Conservation (phyloP, 345 rosid species). For the Syzygium grande region DNA sequence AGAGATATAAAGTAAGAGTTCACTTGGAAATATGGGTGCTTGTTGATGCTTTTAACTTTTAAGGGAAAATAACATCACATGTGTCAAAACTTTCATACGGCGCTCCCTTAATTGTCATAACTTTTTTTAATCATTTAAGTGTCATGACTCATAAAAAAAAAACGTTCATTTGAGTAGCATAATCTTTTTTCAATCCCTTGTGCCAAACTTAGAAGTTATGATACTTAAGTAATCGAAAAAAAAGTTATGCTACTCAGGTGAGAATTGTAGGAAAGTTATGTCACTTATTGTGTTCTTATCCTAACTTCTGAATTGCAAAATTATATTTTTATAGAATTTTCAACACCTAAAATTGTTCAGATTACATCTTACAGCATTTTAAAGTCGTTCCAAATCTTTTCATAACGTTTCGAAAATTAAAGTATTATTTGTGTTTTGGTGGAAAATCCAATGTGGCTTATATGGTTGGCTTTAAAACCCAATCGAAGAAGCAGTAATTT, state of each 20-base stretch:
- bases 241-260: no score
- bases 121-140: no score
- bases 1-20: background rate
- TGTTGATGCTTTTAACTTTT: background rate
- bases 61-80: background rate
- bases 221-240: background rate
- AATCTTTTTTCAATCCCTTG: background rate
- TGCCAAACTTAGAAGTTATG: background rate
- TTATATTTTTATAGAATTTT: no score
- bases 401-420: background rate
- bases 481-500: background rate
- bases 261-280: no score
- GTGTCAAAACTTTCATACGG: background rate
- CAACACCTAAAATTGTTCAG: background rate
- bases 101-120: background rate
- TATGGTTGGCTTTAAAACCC: background rate
- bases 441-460: background rate
- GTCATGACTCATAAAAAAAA: background rate
- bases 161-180: background rate
- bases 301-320: accelerated
- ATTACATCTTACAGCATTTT: background rate
- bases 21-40: background rate
- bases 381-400: background rate
- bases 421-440: background rate
- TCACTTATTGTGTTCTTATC: background rate